phyloP scores from a whole-genome alignment of 345 rosid genomes.

The Citropsis articulata region DNA sequence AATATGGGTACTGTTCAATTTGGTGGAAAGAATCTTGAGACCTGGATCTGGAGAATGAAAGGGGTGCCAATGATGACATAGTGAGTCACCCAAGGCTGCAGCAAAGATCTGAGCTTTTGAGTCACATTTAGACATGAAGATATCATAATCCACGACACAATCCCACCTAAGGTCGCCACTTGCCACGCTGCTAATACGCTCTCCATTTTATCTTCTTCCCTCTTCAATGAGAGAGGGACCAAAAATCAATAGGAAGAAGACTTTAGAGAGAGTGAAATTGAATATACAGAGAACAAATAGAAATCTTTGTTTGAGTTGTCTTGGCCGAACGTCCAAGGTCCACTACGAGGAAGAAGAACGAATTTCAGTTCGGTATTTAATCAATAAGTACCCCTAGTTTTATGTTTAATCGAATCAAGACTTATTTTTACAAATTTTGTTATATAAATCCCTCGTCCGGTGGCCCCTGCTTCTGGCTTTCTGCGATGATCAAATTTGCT shows the following conservation, averaged over 20 bases:
- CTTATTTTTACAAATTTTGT: too few relatives aligned
- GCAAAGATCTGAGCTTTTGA: constrained; percentile 62
- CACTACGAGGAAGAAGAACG: too few relatives aligned
- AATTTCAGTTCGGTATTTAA: too few relatives aligned
- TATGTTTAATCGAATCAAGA: too few relatives aligned
- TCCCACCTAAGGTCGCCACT: constrained; percentile 54
- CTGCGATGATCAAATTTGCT: too few relatives aligned
- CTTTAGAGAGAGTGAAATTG: too few relatives aligned
- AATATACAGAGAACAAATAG: too few relatives aligned
- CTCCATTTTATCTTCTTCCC: constrained; percentile 52
- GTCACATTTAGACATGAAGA: constrained; percentile 62
- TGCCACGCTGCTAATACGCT: constrained; percentile 64
- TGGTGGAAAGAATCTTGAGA: constrained; percentile 8
- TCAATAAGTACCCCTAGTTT: too few relatives aligned
- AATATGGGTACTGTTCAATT: constrained; percentile 15
- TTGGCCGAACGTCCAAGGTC: too few relatives aligned
- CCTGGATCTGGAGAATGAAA: constrained; percentile 80
- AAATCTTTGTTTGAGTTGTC: too few relatives aligned
- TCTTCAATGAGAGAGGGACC: constrained; percentile 16
- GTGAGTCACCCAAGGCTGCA: constrained; percentile 64
- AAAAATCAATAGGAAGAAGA: not conserved
- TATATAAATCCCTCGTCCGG: too few relatives aligned
- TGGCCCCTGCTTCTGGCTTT: too few relatives aligned
- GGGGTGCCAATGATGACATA: constrained; percentile 58
- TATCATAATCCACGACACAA: constrained; percentile 67